Conservation (phyloP, 176 grass and related monocot genomes). For the Carex pumila region DNA sequence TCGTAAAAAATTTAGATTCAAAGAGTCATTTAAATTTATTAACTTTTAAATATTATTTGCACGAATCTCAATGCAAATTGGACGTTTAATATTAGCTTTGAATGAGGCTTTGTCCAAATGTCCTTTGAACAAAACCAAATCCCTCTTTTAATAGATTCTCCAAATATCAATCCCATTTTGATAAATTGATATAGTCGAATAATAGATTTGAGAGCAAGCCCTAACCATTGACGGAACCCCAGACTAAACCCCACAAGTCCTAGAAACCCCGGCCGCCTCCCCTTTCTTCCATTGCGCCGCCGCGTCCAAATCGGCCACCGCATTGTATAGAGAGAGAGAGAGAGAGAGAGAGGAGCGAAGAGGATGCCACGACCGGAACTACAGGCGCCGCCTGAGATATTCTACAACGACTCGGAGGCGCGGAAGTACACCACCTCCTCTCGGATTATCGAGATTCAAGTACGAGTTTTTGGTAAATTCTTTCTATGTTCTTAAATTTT, state of each 20-base stretch:
- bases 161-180: background rate
- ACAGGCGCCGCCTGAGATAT: slow-evolving; percentile 91
- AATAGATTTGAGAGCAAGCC: background rate
- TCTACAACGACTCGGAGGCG: slow-evolving; percentile 90
- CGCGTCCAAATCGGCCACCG: slow-evolving; percentile 8
- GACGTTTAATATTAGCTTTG: too few relatives aligned
- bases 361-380: slow-evolving; percentile 82
- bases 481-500: background rate
- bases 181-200: background rate
- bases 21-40: too few relatives aligned
- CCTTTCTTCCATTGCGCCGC: background rate
- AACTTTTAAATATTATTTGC: too few relatives aligned
- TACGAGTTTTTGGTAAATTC: slow-evolving; percentile 1
- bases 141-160: background rate
- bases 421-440: slow-evolving; percentile 97
- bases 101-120: too few relatives aligned
- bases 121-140: too few relatives aligned
- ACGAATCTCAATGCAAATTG: too few relatives aligned
- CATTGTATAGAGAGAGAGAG: background rate
- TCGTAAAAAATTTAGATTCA: too few relatives aligned
- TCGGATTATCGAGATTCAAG: slow-evolving; percentile 97
- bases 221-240: background rate
- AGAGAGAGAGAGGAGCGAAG: background rate
- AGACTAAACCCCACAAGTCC: background rate
- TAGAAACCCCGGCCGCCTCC: background rate